These are phyloP conservation scores for Myriangium duriaei DNA, from an alignment of 2,329 filamentous ascomycete species.

Conservation along the genomic window DNA sequence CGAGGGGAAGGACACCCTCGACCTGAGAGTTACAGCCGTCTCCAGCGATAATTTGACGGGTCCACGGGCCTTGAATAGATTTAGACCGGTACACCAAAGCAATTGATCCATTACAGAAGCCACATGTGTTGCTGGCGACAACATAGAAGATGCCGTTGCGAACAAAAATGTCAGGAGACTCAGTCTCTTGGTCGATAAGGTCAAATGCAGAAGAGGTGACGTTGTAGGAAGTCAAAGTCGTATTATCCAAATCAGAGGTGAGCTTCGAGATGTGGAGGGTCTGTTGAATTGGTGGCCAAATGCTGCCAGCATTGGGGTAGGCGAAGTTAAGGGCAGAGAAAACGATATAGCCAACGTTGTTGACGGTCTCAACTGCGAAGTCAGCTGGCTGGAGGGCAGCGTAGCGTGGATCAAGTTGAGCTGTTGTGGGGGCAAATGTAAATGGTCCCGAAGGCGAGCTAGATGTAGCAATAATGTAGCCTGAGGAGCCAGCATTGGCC, in stretches of 20 bases:
- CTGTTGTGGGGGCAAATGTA: constrained; percentile 10
- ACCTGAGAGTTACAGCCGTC: no score
- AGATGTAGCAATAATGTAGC: constrained; percentile 16
- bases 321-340: constrained; percentile 17
- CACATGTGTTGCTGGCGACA: no score
- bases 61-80: no score
- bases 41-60: no score
- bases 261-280: constrained; percentile 15
- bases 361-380: constrained; percentile 14
- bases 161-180: no score
- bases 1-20: no score
- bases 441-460: constrained; percentile 15
- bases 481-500: constrained; percentile 16
- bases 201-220: no score
- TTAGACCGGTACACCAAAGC: no score
- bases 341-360: constrained; percentile 15
- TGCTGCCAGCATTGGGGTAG: constrained; percentile 13
- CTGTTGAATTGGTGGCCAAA: constrained; percentile 18
- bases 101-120: no score
- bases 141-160: no score
- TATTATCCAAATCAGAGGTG: constrained; percentile 14
- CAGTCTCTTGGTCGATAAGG: no score
- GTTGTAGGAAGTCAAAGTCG: constrained; percentile 14
- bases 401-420: constrained; percentile 15
- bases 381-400: constrained; percentile 15